Conservation (phyloP, 2,329 filamentous ascomycete species). For the Fusarium nelsonii region DNA sequence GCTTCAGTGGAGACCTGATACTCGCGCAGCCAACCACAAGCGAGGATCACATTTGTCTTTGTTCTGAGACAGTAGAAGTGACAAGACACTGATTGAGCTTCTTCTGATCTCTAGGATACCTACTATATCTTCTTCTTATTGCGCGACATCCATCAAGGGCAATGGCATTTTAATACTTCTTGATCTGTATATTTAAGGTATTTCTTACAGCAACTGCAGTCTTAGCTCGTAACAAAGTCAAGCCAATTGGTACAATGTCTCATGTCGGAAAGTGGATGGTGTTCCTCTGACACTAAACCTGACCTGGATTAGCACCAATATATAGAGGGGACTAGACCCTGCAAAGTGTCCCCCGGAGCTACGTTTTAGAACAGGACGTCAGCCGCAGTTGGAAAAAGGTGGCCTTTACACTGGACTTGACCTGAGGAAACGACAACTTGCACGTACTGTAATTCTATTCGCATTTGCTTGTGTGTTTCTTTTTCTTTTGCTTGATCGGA, state of each 20-base stretch:
- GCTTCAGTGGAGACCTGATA: conserved; percentile 21
- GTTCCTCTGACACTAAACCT: conserved; percentile 8
- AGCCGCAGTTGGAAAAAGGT: conserved; percentile 45
- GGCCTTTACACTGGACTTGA: conserved; percentile 30
- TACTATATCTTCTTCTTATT: not conserved
- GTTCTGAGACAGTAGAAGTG: not conserved
- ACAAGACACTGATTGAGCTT: not conserved
- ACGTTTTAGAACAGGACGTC: conserved; percentile 39
- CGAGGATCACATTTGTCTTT: conserved; percentile 12
- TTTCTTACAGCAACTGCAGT: not conserved
- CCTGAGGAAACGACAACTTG: conserved; percentile 28
- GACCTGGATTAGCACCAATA: conserved; percentile 24
- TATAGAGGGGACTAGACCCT: conserved; percentile 28
- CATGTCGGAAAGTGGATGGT: not conserved
- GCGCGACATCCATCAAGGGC: not conserved
- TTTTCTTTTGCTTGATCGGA: conserved; percentile 25
- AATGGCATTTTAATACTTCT: not conserved
- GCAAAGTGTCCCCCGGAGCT: conserved; percentile 23
- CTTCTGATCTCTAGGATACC: too few relatives aligned
- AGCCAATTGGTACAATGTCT: conserved; percentile 1
- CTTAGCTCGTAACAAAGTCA: conserved; percentile 4
- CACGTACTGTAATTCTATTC: conserved; percentile 22
- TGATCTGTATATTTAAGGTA: not conserved
- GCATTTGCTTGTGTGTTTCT: conserved; percentile 31
- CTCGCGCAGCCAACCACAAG: conserved; percentile 16